Conservation (phyloP, 1,284 basidiomycete genomes). For the Phenoliferia sp. region DNA sequence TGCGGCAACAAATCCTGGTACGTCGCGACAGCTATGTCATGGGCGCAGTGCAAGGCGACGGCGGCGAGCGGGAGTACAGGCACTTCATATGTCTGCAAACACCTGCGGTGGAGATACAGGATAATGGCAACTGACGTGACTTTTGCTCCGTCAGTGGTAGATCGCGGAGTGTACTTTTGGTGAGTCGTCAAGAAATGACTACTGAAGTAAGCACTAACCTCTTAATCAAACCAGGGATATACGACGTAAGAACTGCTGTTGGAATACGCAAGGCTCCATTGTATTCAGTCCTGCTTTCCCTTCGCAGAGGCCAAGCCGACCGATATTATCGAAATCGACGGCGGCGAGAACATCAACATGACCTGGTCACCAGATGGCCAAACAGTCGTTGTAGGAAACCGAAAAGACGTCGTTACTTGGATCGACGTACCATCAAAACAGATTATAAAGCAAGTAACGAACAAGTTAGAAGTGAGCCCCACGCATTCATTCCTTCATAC, state of each 20-base stretch:
- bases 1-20: not conserved
- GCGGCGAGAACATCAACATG: slow-evolving; percentile 29
- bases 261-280: too few relatives aligned
- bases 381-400: slow-evolving; percentile 21
- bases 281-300: not conserved
- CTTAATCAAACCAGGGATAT: slow-evolving; percentile 17
- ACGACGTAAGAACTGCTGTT: slow-evolving; percentile 12
- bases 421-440: slow-evolving; percentile 22
- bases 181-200: not conserved
- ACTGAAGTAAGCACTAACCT: not conserved
- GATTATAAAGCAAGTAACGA: slow-evolving; percentile 6
- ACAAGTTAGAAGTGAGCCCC: slow-evolving; percentile 13
- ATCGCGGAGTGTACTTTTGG: slow-evolving; percentile 30
- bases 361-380: slow-evolving; percentile 30
- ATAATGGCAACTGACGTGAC: not conserved
- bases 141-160: not conserved
- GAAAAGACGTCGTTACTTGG: slow-evolving; percentile 17
- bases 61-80: not conserved
- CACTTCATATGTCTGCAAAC: not conserved
- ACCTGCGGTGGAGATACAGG: not conserved
- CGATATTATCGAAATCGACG: slow-evolving; percentile 20
- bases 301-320: slow-evolving; percentile 26
- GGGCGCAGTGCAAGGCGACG: too few relatives aligned
- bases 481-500: not conserved
- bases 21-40: not conserved